These are phyloP conservation scores for Acer negundo DNA, from an alignment of 345 rosid genomes.

Conservation along the genomic window DNA sequence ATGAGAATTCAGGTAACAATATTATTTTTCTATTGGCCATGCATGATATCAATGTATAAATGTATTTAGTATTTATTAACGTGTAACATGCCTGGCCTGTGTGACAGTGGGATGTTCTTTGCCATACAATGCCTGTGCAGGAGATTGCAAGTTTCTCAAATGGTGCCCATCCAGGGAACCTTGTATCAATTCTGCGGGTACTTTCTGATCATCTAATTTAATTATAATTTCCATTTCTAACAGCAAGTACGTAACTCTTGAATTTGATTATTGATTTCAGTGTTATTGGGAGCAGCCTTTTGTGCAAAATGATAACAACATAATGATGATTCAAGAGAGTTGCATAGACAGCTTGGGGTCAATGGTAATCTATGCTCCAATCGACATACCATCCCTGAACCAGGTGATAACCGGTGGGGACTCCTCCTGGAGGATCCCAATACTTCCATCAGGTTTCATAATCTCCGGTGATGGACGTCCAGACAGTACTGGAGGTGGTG, in stretches of 20 bases:
- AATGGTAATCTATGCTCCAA: conserved; percentile 62
- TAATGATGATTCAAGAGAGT: conserved; percentile 65
- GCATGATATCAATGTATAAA: no score
- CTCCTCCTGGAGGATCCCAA: conserved; percentile 32
- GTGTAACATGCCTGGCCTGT: background rate
- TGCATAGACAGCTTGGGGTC: conserved; percentile 50
- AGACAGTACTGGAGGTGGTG: background rate
- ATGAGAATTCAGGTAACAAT: conserved; percentile 46
- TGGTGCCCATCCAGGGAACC: conserved; percentile 52
- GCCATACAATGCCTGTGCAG: conserved; percentile 36
- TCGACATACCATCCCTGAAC: conserved; percentile 38
- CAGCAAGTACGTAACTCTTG: background rate
- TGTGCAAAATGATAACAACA: conserved; percentile 24
- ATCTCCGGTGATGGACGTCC: conserved; percentile 52
- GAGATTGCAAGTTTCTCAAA: conserved; percentile 47
- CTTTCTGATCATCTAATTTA: background rate
- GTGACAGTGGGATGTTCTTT: conserved; percentile 77
- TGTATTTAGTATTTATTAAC: background rate
- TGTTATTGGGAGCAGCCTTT: conserved; percentile 29
- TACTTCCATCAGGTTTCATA: conserved; percentile 79
- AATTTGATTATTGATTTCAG: background rate
- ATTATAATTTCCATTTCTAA: background rate
- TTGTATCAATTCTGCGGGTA: conserved; percentile 52
- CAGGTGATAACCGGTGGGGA: conserved; percentile 38
- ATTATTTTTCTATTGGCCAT: no score